phyloP scores from a whole-genome alignment of 2,329 filamentous ascomycete genomes.

The Cordyceps cicadae region DNA sequence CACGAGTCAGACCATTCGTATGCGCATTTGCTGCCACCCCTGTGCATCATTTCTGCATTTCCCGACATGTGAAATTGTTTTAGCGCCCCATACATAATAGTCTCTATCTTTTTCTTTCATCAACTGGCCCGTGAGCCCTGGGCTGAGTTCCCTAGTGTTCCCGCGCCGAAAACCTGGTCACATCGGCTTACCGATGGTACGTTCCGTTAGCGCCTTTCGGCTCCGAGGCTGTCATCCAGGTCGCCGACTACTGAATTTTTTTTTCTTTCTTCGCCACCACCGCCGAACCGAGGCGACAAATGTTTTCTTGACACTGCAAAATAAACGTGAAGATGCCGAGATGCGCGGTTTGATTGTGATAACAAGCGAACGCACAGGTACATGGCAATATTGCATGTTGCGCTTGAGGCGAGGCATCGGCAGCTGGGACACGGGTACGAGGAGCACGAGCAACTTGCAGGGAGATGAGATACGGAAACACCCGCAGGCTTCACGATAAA shows the following conservation, averaged over 20 bases:
- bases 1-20: background rate
- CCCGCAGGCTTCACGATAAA: background rate
- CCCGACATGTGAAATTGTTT: slow-evolving; percentile 6
- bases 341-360: background rate
- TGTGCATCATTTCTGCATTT: too few relatives aligned
- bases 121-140: background rate
- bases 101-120: background rate
- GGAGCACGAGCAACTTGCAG: background rate
- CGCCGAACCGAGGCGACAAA: slow-evolving; percentile 3
- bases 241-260: background rate
- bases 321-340: background rate
- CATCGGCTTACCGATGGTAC: background rate
- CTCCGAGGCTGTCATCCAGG: background rate
- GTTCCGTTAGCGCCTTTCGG: background rate
- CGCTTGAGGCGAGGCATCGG: background rate
- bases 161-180: slow-evolving; percentile 2
- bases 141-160: background rate
- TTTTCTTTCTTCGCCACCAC: background rate
- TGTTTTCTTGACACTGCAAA: background rate
- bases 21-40: background rate
- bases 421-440: background rate
- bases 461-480: background rate
- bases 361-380: background rate
- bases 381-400: background rate
- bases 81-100: background rate